Conservation (phyloP, 2,329 filamentous ascomycete species). For the Penicillium sp. region DNA sequence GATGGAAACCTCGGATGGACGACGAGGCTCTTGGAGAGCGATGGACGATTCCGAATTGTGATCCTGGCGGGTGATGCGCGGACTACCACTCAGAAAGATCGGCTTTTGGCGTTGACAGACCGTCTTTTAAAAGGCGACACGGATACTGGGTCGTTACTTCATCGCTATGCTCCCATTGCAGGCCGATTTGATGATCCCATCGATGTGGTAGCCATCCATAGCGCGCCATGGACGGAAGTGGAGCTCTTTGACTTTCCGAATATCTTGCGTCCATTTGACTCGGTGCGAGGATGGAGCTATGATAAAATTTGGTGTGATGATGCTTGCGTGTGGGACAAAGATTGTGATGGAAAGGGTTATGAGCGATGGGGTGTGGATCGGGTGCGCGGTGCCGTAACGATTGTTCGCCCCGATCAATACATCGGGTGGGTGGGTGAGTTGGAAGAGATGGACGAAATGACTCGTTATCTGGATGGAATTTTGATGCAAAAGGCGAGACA, state of each 20-base stretch:
- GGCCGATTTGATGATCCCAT: slow-evolving; percentile 52
- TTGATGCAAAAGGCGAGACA: slow-evolving; percentile 10
- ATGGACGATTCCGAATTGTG: slow-evolving; percentile 39
- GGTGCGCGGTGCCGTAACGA: slow-evolving; percentile 23
- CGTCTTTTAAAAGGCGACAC: slow-evolving; percentile 32
- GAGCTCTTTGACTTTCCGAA: slow-evolving; percentile 55
- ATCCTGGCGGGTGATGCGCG: slow-evolving; percentile 64
- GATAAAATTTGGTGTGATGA: slow-evolving; percentile 60
- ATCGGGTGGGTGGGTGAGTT: slow-evolving; percentile 32
- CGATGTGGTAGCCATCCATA: slow-evolving; percentile 64
- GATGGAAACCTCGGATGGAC: slow-evolving; percentile 18
- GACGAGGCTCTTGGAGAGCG: slow-evolving; percentile 30
- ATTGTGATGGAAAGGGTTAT: slow-evolving; percentile 30
- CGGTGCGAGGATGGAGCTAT: slow-evolving; percentile 57
- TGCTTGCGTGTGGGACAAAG: slow-evolving; percentile 21
- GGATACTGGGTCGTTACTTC: slow-evolving; percentile 40
- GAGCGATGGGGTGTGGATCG: slow-evolving; percentile 29
- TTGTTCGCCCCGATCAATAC: slow-evolving; percentile 31
- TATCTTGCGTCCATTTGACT: slow-evolving; percentile 51
- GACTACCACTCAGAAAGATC: slow-evolving; percentile 44
- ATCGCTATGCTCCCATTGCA: slow-evolving; percentile 39
- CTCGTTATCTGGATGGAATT: slow-evolving; percentile 25
- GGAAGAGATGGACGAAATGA: slow-evolving; percentile 25
- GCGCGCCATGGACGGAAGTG: slow-evolving; percentile 51
- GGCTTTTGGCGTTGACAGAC: slow-evolving; percentile 51